Evolutionary conservation across 2,329 filamentous ascomycete genomes (phyloP), one percentile per base, ranked within the genome.

Genomic region (Teratosphaeria epicoccoides): DNA sequence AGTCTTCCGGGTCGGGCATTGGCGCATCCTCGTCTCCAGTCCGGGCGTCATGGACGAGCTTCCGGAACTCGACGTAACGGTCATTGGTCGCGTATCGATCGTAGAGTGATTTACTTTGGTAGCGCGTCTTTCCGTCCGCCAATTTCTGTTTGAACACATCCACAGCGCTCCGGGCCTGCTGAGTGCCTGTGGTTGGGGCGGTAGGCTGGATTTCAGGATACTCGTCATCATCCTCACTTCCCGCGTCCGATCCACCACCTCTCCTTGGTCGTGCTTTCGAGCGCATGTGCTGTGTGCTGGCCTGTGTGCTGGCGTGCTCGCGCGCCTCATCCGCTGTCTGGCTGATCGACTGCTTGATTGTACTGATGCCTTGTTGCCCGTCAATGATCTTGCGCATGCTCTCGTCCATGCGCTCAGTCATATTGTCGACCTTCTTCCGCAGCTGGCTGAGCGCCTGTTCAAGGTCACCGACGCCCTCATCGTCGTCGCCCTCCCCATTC

Each of bases 41-140:
- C 47, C 74, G 75, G 24, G 81, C 76, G 57, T 84, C 80, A 63
- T 84, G 81, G 2, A 84, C 71, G n/a, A 78, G 67, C 7, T 72
- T 70, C 62, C 81, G 80, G 71, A 84, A 86, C 22, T 73, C 72
- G 46, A 74, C 70, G 66, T 86, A 86, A 49, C 74, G 70, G 57
- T 83, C 80, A 61, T 84, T 73, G 7, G 72, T 68, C 4, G 78
- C 73, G 62, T 86, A 87, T 52, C 78, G 69, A 0, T 61, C 62
- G 1, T 52, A 56, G 24, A 70, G 58, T 4, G 65, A 68, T 6
- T 63, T 61, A 10, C 67, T 67, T 5, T 71, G 70, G 57, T 74
- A 76, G 2, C 68, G 64, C 46, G 73, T 70, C 51, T 72, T 72
- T 20, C 72, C 66, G 23, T 65, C 68, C 11, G 73, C 56, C 49